Evolutionary conservation across 1,284 basidiomycete species (phyloP).

Genomic region (Cryptococcus hybrid): DNA sequence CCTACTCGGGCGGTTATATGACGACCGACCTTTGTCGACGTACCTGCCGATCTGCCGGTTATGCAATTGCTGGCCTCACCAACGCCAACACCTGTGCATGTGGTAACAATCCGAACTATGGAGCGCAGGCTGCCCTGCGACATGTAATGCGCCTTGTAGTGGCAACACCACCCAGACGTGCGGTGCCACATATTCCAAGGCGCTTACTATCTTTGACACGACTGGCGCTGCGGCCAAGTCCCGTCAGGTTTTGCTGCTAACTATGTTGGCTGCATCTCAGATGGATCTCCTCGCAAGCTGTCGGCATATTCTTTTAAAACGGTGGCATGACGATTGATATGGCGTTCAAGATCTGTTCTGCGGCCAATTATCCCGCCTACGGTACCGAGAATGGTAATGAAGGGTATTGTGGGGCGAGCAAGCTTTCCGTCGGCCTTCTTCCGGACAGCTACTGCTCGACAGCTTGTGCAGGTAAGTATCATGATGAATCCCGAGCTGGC

Average conservation of each 20-base stretch:
- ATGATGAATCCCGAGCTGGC: neutral
- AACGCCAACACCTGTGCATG: conserved; percentile 29
- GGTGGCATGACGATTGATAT: conserved; percentile 15
- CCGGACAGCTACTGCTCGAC: neutral
- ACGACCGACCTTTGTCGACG: conserved; percentile 13
- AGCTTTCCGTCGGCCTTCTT: neutral
- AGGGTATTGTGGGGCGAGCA: conserved; percentile 22
- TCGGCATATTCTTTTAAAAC: conserved; percentile 11
- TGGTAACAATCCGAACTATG: conserved; percentile 15
- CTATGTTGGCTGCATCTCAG: conserved; percentile 25
- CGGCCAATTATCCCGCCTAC: conserved; percentile 9
- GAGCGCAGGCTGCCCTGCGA: conserved; percentile 8
- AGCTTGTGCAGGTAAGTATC: neutral
- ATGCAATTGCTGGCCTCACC: conserved; percentile 15
- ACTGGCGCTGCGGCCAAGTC: conserved; percentile 16
- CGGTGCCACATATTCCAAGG: conserved; percentile 10
- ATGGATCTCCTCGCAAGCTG: conserved; percentile 1
- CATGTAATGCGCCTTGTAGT: conserved; percentile 5
- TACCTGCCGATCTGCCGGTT: conserved; percentile 11
- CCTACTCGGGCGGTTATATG: conserved; percentile 4
- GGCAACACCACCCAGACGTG: conserved; percentile 15
- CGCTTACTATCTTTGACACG: conserved; percentile 22
- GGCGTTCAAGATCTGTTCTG: conserved; percentile 19
- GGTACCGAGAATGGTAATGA: conserved; percentile 24
- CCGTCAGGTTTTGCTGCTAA: conserved; percentile 8